A percentile compares a stretch with the other conserved stretches of the same genome.
Evolutionary conservation across 106 monocot genomes (phyloP).

Genomic region (Narthecium ossifragum): DNA sequence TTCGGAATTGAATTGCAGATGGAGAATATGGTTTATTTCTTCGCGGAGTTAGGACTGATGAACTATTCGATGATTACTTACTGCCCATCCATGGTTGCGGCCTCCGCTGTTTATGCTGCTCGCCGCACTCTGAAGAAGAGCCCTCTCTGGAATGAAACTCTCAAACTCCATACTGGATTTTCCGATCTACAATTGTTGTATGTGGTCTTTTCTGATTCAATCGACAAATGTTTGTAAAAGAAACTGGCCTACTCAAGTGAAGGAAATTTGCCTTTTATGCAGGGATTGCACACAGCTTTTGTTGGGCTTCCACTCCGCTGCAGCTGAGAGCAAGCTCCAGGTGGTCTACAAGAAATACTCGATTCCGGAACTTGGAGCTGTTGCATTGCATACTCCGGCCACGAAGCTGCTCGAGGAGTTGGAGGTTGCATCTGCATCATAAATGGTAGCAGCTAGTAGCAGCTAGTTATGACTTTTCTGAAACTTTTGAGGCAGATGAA

Average conservation of each 20-base stretch:
- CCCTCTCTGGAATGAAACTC: slow-evolving; percentile 52
- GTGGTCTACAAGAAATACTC: slow-evolving; percentile 58
- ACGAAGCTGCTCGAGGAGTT: slow-evolving; percentile 17
- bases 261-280: no score
- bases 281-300: slow-evolving; percentile 15
- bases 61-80: slow-evolving; percentile 16
- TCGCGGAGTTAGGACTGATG: slow-evolving; percentile 4
- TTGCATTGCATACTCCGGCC: slow-evolving; percentile 42
- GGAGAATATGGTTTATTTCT: slow-evolving; percentile 13
- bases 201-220: background rate
- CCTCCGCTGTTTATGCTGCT: slow-evolving; percentile 62
- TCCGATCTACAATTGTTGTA: slow-evolving; percentile 45
- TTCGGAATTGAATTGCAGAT: slow-evolving; percentile 6
- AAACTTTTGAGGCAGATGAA: no score
- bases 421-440: background rate
- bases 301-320: slow-evolving; percentile 26
- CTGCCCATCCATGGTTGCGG: slow-evolving; percentile 55
- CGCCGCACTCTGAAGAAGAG: slow-evolving; percentile 42
- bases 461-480: background rate
- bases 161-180: slow-evolving; percentile 45
- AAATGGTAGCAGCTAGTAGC: no score
- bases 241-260: background rate
- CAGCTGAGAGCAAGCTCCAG: slow-evolving; percentile 38
- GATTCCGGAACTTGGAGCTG: slow-evolving; percentile 19
- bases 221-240: background rate